Percentiles rank a stretch among this genome's conserved stretches.
phyloP scores from a whole-genome alignment of 176 grass and related monocot genomes.

The Themeda triandra region DNA sequence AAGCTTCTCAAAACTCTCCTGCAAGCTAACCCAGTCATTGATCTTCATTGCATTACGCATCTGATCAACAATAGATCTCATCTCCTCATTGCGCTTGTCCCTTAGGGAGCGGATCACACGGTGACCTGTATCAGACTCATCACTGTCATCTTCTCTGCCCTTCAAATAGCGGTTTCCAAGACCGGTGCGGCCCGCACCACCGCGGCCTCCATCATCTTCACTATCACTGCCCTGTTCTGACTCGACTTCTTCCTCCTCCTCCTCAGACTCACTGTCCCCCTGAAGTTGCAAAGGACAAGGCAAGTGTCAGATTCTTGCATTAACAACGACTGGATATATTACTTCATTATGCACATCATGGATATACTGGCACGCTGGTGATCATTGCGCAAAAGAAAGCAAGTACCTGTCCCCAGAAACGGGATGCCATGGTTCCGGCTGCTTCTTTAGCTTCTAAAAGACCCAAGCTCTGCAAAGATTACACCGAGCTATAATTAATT shows the following conservation, averaged over 20 bases:
- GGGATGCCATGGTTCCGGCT: slow-evolving; percentile 62
- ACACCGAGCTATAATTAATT: neutral
- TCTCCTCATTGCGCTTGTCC: slow-evolving; percentile 86
- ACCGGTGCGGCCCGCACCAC: slow-evolving; percentile 10
- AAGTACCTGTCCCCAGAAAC: slow-evolving; percentile 74
- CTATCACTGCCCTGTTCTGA: slow-evolving; percentile 45
- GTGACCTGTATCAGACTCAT: slow-evolving; percentile 70
- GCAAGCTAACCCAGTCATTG: slow-evolving; percentile 92
- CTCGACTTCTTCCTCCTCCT: slow-evolving; percentile 60
- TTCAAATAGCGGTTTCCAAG: slow-evolving; percentile 53
- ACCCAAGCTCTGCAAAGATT: slow-evolving; percentile 13
- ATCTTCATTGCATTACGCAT: slow-evolving; percentile 98
- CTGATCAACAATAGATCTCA: slow-evolving; percentile 80
- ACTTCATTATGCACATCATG: neutral
- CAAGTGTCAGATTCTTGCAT: neutral
- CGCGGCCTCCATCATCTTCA: slow-evolving; percentile 12
- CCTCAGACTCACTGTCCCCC: slow-evolving; percentile 84
- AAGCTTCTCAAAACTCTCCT: slow-evolving; percentile 88
- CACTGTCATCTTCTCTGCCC: slow-evolving; percentile 48
- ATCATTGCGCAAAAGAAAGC: neutral
- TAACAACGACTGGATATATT: neutral
- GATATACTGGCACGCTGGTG: neutral
- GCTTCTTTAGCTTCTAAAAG: neutral
- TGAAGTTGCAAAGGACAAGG: slow-evolving; percentile 19
- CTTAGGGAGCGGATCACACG: slow-evolving; percentile 70